Base-by-base conservation (phyloP, 805 yeast genomes). In the Candida patagonica region DNA sequence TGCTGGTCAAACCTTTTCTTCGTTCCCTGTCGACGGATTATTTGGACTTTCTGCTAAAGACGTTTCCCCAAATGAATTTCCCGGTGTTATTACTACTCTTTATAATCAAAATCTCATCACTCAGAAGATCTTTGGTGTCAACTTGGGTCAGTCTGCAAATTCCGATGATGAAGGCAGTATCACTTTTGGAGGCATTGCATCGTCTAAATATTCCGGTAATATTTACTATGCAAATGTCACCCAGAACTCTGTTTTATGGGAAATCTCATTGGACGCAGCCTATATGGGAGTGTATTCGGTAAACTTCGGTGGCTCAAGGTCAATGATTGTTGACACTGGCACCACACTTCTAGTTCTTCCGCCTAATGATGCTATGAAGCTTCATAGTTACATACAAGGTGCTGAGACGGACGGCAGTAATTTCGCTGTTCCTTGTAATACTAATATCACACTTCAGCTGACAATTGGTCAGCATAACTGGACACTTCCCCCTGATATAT, bases 281-380 rank as follows among this genome's bases (percentile, higher is more conserved):
- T 58, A 44, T 23, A 57, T 74, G 8, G 61, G 64, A 42, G 60
- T 57, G 9, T 49, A 46, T 41, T 42, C 43, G 32, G 59, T 66
- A 10, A 40, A 50, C 3, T 70, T 72, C 42, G 51, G 63, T 22
- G 44, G 51, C 24, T 5, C 37, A 27, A 29, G 53, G 26, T 32
- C 44, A 17, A 78, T 75, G 5, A 64, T 78, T 22, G 61, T 78
- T 16, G 86, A 78, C 54, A 73, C 80, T 5, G 86, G 85, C 17
- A 77, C 85, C 2, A 78, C 84, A 0, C 70, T 79, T 2, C 56
- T 78, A 20, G 73, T 74, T 2, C 56, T 76, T 31, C 75, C 81
- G 5, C 56, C 68, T 9, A 60, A 55, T 19, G 84, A 78, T 51
- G 83, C 84, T 1, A 42, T 65, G 30, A 60, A 46, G 17, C 41